phyloP scores from a whole-genome alignment of 768 basidiomycete genomes.

The Krasilnikovozyma curviuscula region DNA sequence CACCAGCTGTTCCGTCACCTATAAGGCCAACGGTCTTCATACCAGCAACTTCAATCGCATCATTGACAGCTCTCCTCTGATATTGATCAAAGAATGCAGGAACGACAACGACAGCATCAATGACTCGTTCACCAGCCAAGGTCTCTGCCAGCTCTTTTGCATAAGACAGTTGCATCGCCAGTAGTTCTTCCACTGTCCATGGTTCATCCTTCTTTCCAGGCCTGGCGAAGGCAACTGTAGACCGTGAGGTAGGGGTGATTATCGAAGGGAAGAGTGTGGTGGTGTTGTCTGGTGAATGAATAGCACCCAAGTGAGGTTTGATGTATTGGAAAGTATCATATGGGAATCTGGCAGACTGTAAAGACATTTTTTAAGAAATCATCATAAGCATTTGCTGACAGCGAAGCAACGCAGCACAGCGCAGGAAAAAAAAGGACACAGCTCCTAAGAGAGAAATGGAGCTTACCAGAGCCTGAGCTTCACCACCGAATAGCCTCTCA shows the following conservation, averaged over 20 bases:
- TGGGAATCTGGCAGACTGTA: constrained; percentile 78
- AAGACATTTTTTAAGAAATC: neutral
- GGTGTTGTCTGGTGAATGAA: constrained; percentile 5
- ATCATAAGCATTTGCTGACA: neutral
- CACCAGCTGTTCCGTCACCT: constrained; percentile 69
- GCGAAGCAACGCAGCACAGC: neutral
- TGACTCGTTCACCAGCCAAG: constrained; percentile 48
- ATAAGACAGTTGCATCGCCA: constrained; percentile 85
- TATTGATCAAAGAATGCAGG: constrained; percentile 77
- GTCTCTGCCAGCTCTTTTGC: constrained; percentile 70
- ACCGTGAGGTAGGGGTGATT: constrained; percentile 28
- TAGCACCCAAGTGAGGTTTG: constrained; percentile 54
- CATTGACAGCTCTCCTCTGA: constrained; percentile 76
- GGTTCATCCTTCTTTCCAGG: constrained; percentile 31
- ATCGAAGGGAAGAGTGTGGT: constrained; percentile 22
- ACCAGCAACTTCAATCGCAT: constrained; percentile 81
- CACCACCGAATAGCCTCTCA: constrained; percentile 72
- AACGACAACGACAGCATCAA: constrained; percentile 71
- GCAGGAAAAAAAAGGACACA: neutral
- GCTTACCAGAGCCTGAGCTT: constrained; percentile 70
- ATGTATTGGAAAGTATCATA: constrained; percentile 64
- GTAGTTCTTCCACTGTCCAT: constrained; percentile 73
- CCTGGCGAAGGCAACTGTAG: constrained; percentile 42
- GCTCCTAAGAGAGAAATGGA: neutral
- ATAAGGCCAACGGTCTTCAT: constrained; percentile 63